Evolutionary conservation across 208 protist genomes (phyloP).

Genomic region (Naegleria fowleri): DNA sequence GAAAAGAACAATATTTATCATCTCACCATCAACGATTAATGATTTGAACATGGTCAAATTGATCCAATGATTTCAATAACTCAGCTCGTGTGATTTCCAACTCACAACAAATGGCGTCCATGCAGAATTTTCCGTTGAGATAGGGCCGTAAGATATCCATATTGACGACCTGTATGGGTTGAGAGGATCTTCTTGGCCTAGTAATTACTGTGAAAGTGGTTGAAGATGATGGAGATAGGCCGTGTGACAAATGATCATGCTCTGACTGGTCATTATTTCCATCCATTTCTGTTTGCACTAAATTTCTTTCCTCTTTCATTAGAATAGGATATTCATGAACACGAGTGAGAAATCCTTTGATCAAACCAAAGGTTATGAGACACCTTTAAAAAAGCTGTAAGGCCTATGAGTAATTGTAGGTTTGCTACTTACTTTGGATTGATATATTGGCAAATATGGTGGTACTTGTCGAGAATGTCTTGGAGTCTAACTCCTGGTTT

Average conservation of each 20-base stretch:
- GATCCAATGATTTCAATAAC: background rate
- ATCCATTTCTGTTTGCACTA: background rate
- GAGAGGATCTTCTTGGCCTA: background rate
- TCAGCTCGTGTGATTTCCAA: background rate
- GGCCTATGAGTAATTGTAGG: background rate
- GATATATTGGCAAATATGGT: background rate
- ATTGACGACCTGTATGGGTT: background rate
- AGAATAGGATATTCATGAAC: slow-evolving; percentile 22
- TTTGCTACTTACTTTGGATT: slow-evolving; percentile 8
- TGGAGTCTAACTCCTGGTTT: background rate
- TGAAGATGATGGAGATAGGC: background rate
- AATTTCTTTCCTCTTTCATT: background rate
- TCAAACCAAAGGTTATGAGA: background rate
- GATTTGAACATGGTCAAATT: background rate
- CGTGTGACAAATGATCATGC: too few species aligned
- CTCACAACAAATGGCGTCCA: slow-evolving; percentile 14
- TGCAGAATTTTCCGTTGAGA: background rate
- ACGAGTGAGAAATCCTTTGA: slow-evolving; percentile 4
- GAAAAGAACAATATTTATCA: too few species aligned
- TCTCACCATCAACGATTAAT: background rate
- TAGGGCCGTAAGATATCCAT: background rate
- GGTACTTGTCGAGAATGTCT: background rate
- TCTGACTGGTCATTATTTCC: background rate
- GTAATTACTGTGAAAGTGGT: background rate
- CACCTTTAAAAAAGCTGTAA: background rate